These are phyloP conservation scores for Pluteus cervinus DNA, from an alignment of 768 basidiomycete species.

Conservation along the genomic window DNA sequence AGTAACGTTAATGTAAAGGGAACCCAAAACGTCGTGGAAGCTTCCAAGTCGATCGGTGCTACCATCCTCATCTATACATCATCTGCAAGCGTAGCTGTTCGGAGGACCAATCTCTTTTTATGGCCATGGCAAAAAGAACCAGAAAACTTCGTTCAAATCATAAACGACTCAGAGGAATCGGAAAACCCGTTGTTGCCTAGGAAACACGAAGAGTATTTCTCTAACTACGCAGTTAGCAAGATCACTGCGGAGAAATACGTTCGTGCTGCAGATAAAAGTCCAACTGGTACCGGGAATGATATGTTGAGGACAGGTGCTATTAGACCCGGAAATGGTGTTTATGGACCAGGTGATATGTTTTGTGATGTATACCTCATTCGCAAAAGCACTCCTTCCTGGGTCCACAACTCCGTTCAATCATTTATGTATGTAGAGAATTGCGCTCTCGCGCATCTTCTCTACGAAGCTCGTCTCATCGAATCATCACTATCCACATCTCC, in stretches of 20 bases:
- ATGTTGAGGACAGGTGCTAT: conserved; percentile 64
- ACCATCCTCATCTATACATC: conserved; percentile 64
- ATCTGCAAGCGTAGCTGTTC: conserved; percentile 59
- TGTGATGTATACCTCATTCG: conserved; percentile 60
- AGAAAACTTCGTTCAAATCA: conserved; percentile 49
- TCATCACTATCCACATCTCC: conserved; percentile 15
- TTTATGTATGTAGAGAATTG: conserved; percentile 76
- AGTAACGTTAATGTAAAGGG: conserved; percentile 60
- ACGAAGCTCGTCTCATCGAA: conserved; percentile 66
- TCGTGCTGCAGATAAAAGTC: conserved; percentile 29
- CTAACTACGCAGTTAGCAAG: conserved; percentile 74
- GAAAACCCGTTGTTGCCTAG: conserved; percentile 45
- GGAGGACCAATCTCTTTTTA: conserved; percentile 53
- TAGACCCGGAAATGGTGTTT: conserved; percentile 75
- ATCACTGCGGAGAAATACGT: conserved; percentile 44
- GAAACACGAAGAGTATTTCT: conserved; percentile 60
- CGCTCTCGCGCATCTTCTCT: conserved; percentile 63
- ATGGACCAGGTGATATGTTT: conserved; percentile 69
- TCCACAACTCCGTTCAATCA: conserved; percentile 48
- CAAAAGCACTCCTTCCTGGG: conserved; percentile 59
- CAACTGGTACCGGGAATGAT: conserved; percentile 14
- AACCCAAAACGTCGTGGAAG: conserved; percentile 60
- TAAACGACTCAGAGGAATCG: conserved; percentile 51
- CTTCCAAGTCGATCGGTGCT: conserved; percentile 49
- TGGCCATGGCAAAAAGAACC: conserved; percentile 74